Evolutionary conservation across 2,329 filamentous ascomycete genomes (phyloP).

Genomic region (Plectosphaerella cucumerina): DNA sequence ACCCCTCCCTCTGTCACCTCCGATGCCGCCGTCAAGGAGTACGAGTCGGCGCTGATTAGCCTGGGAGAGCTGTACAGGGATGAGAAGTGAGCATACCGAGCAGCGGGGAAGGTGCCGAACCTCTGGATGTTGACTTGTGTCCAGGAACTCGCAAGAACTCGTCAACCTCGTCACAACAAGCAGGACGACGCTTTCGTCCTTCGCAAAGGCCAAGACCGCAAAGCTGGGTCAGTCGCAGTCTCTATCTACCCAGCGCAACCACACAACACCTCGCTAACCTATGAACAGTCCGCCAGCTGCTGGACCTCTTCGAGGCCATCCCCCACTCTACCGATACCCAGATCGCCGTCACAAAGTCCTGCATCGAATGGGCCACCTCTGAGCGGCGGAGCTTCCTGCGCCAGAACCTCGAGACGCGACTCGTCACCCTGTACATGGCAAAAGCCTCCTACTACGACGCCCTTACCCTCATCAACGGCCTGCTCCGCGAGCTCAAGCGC

Average conservation of each 20-base stretch:
- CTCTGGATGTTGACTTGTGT: conserved; percentile 6
- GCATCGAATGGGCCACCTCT: conserved; percentile 97
- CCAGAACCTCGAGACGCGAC: conserved; percentile 94
- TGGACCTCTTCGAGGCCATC: conserved; percentile 91
- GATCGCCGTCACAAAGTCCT: conserved; percentile 93
- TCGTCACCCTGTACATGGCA: conserved; percentile 91
- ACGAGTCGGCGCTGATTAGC: conserved; percentile 82
- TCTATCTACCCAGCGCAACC: neutral
- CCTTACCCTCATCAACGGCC: conserved; percentile 90
- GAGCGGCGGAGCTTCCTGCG: conserved; percentile 94
- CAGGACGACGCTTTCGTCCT: conserved; percentile 86
- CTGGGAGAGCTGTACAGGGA: conserved; percentile 92
- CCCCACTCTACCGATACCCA: conserved; percentile 93
- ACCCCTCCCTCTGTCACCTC: conserved; percentile 77
- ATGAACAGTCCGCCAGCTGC: conserved; percentile 81
- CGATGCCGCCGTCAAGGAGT: conserved; percentile 84
- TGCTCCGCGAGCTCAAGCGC: conserved; percentile 94
- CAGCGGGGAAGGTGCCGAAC: conserved; percentile 17
- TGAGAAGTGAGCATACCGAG: conserved; percentile 57
- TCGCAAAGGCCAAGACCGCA: conserved; percentile 97
- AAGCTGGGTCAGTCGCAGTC: conserved; percentile 71
- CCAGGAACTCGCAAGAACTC: conserved; percentile 75
- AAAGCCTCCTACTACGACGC: conserved; percentile 98
- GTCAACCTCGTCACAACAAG: conserved; percentile 88
- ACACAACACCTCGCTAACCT: neutral